Base-by-base conservation (phyloP, 2,329 filamentous ascomycete genomes). In the Graphilbum fragrans region DNA sequence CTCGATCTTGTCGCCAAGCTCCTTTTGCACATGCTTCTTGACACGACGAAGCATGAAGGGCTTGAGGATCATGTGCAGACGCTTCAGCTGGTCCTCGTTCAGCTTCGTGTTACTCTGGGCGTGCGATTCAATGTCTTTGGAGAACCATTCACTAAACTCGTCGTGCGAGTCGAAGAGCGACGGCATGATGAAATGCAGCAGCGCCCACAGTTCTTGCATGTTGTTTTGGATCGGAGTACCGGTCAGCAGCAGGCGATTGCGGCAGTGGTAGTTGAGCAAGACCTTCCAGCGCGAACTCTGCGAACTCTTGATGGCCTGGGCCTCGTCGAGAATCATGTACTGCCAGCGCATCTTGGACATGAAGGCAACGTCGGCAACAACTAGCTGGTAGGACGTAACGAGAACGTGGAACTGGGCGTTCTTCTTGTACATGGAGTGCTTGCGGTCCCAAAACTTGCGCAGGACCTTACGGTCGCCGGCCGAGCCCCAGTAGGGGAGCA, bases 301-400 rank as follows among this genome's bases (percentile, higher is more conserved):
- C 1, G 92, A 95, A 47, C 88, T 95, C 69, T 98, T 98, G 77
- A 98, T 96, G 50, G 92, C 92, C 58, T 98, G 92, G 2, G 92
- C 92, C 62, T 98, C 92, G 53, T 98, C 92, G 33, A 98, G 75
- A 60, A 98, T 95, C 92, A 98, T 98, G 67, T 98, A 96, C 64
- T 96, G 92, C 92, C 92, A 98, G 53, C 84, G 84, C 72, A 98
- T 92, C 69, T 96, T 96, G 63, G 95, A 90, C 67, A 98, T 96
- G 61, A 98, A 98, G 45, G 87, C 81, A 2, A 93, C 86, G 58
- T 98, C 92, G 21, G 88, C 85, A 18, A 98, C 92, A 21, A 98
- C 92, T 31, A 98, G 72, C 61, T 98, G 92, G 59, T 98, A 98
- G 1, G 90, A 96, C 0, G 92, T 98, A 37, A 98, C 80, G 39